Evolutionary conservation across 495 filamentous ascomycete species (phyloP), one percentile per base, ranked within the genome.

Genomic region (Podospora pseudocomata): DNA sequence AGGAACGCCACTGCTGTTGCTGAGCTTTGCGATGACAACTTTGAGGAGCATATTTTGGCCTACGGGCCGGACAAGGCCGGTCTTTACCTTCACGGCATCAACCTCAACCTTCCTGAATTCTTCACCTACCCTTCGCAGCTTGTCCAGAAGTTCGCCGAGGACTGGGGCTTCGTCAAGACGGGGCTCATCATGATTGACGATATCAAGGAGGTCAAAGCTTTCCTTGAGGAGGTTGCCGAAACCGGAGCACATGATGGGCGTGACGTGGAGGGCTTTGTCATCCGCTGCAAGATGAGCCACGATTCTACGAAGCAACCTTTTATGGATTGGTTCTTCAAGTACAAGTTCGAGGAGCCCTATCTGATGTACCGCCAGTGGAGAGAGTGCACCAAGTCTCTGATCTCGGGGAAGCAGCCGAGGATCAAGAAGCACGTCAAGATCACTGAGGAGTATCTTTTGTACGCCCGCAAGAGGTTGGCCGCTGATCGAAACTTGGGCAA

Each of bases 291-390:
- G 75, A 86, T 88, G 68, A 73, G 80, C 0, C 67, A 74, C 11
- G 64, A 79, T 7, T 70, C 69, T 0, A 73, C 73, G 2, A 77
- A 76, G 55, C 70, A 79, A 0, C 69, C 76, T 5, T 95, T 87
- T 79, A 81, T 85, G 19, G 92, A 98, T 77, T 99, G 94, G 94
- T 98, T 99, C 80, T 99, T 98, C 88, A 99, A 99, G 77, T 99
- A 92, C 85, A 99, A 99, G 81, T 99, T 98, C 64, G 95, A 99
- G 76, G 96, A 99, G 80, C 95, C 95, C 0, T 99, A 99, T 77
- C 80, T 99, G 71, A 92, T 99, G 92, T 99, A 97, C 75, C 88
- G 95, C 44, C 96, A 98, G 79, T 99, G 95, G 95, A 91, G 95
- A 53, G 95, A 98, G 81, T 94, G 90, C 76, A 99, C 95, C 28